Evolutionary conservation across 148 eudicot genomes (phyloP).

Genomic region (Rhododendron vialii): DNA sequence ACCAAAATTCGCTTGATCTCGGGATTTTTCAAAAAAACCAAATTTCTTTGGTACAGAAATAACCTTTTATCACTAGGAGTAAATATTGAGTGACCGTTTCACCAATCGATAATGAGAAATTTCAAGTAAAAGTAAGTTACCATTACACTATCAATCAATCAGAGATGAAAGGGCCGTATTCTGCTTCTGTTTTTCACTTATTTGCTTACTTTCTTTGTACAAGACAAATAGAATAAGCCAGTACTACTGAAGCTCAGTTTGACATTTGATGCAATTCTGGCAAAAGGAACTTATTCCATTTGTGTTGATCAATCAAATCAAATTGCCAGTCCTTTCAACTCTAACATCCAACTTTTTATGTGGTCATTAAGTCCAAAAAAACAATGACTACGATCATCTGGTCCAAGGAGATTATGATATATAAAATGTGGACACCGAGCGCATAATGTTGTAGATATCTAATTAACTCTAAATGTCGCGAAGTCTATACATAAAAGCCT

Average conservation of each 20-base stretch:
- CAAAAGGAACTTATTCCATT: conserved; percentile 3
- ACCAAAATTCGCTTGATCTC: neutral
- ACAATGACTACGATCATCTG: neutral
- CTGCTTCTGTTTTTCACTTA: neutral
- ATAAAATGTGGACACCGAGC: neutral
- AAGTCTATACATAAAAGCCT: too few species aligned
- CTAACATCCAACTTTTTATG: neutral
- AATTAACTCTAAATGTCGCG: too few species aligned
- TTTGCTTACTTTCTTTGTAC: neutral
- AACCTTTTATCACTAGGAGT: too few species aligned
- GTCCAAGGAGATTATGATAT: neutral
- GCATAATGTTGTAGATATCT: neutral
- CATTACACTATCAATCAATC: neutral
- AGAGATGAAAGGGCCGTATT: neutral
- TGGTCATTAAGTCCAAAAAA: neutral
- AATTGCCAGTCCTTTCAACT: neutral
- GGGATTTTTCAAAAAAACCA: neutral
- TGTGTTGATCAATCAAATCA: neutral
- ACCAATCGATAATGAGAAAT: too few species aligned
- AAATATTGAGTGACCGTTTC: neutral
- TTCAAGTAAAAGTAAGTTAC: neutral
- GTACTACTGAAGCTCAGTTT: neutral
- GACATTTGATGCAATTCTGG: conserved; percentile 1
- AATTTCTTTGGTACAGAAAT: neutral
- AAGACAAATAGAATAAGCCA: neutral